phyloP scores from a whole-genome alignment of 768 basidiomycete genomes.

The Naganishia onofrii region DNA sequence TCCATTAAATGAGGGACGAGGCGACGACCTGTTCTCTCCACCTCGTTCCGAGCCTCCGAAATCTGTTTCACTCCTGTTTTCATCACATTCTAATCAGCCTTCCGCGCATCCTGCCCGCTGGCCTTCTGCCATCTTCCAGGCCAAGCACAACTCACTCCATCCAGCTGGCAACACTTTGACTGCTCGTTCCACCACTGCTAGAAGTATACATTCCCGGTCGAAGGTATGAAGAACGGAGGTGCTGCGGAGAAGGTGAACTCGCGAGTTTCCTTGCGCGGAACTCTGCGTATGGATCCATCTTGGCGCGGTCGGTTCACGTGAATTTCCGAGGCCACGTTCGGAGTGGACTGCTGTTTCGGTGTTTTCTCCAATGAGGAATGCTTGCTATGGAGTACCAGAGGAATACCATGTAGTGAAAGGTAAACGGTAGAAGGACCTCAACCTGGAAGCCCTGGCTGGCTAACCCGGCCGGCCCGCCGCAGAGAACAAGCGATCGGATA shows the following conservation, averaged over 20 bases:
- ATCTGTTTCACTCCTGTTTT: conserved; percentile 10
- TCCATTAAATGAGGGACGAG: not conserved
- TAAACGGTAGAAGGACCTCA: no score
- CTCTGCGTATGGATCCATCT: conserved; percentile 11
- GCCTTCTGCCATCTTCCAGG: no score
- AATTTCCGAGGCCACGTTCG: no score
- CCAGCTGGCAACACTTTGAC: conserved; percentile 16
- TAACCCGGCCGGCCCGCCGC: no score
- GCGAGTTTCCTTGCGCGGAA: conserved; percentile 24
- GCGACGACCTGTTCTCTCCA: not conserved
- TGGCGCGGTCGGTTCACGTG: not conserved
- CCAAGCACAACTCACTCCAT: conserved; percentile 3
- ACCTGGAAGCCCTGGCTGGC: no score
- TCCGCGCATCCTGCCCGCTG: no score
- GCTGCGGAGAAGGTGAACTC: not conserved
- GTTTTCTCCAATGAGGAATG: no score
- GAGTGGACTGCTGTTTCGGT: no score
- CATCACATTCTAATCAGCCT: not conserved
- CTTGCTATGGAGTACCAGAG: no score
- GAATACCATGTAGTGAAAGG: no score
- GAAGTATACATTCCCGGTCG: conserved; percentile 4
- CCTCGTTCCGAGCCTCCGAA: conserved; percentile 20
- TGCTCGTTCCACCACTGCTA: conserved; percentile 2
- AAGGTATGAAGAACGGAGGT: not conserved
- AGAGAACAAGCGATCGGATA: no score